Evolutionary conservation across 1,139 yeast species (phyloP), one percentile per base, ranked within the genome.

Genomic region (Lodderomyces orthopsilosis): DNA sequence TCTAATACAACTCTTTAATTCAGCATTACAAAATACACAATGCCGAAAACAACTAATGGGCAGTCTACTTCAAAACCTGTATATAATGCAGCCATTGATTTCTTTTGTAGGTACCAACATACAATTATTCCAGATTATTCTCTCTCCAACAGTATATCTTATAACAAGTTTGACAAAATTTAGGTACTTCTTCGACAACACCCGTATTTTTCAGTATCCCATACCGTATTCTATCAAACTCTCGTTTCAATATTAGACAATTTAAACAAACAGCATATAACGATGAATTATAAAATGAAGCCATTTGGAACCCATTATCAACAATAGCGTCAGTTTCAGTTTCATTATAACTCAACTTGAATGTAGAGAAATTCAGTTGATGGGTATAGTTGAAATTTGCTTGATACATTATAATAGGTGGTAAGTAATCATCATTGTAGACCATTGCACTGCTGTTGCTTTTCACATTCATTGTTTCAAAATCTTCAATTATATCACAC

Each of bases 201-300:
- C 10, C 17, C 9, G 32, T 27, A 13, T 19, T 6, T 13, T 19
- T 12, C 34, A 30, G 19, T 9, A 27, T 8, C 15, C 34, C 34
- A 30, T 14, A 54, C 41, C 33, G 55, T 40, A 37, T 60, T 40
- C 77, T 61, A 48, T 81, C 87, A 49, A 74, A 74, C 28, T 73
- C 68, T 51, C 88, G 63, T 51, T 80, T 81, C 17, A 81, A 51
- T 19, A 81, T 59, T 1, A 85, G 77, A 62, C 90, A 83, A 8
- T 78, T 80, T 9, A 83, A 51, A 55, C 90, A 83, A 23, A 65
- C 61, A 6, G 75, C 63, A 57, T 67, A 82, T 28, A 65, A 61
- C 0, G 74, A 59, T 1, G 75, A 70, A 48, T 78, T 72, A 19
- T 57, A 62, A 40, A 54, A 56, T 1, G 82, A 77, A 26, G 81